A percentile compares a stretch with the other conserved stretches of the same genome.
Conservation (phyloP, 1,139 yeast species). For the Pichia sp. region DNA sequence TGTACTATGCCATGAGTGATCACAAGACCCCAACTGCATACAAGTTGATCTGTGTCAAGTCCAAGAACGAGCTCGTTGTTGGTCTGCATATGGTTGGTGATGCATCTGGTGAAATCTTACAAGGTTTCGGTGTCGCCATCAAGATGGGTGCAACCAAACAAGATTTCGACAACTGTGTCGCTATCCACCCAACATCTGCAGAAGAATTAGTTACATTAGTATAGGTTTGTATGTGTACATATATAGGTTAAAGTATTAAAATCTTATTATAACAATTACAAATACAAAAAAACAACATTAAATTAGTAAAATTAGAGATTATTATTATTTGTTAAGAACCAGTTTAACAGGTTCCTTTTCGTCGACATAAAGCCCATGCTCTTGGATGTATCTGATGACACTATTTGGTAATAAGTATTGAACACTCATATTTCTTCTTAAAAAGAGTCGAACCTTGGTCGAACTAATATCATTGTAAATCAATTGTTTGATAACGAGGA, state of each 20-base stretch:
- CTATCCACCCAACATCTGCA: constrained; percentile 98
- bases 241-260: constrained; percentile 51
- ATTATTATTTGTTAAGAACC: constrained; percentile 55
- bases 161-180: constrained; percentile 93
- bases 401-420: constrained; percentile 93
- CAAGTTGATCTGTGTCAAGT: constrained; percentile 69
- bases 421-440: constrained; percentile 95
- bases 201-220: constrained; percentile 92
- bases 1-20: constrained; percentile 90
- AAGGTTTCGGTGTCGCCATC: constrained; percentile 97
- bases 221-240: no score
- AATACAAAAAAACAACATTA: no score
- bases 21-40: constrained; percentile 87
- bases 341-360: constrained; percentile 94
- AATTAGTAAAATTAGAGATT: no score
- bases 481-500: constrained; percentile 90
- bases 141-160: constrained; percentile 98
- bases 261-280: background rate
- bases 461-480: constrained; percentile 96
- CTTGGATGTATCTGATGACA: constrained; percentile 92
- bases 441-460: constrained; percentile 88
- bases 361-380: constrained; percentile 77
- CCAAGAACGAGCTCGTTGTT: constrained; percentile 87
- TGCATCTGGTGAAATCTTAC: constrained; percentile 84
- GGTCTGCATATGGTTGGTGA: constrained; percentile 96